Percentiles rank a stretch among this genome's conserved stretches.
Evolutionary conservation across 257 asterid species (phyloP).

Genomic region (Handroanthus guayacan): DNA sequence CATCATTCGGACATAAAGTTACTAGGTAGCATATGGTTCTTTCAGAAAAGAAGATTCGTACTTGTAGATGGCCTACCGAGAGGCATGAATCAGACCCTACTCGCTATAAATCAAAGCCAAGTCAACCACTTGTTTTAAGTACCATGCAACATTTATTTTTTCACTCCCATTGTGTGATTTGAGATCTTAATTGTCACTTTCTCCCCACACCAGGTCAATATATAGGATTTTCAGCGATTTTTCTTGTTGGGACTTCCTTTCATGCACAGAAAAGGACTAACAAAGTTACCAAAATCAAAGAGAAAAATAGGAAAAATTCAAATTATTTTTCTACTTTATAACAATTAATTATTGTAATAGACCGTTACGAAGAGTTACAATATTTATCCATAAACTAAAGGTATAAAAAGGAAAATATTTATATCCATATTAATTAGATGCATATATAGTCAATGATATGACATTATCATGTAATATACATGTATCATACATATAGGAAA

Average conservation of each 20-base stretch:
- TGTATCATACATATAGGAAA: background rate
- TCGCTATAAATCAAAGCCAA: background rate
- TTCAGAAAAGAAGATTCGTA: no score
- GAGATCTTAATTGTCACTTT: background rate
- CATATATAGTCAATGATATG: no score
- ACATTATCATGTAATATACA: no score
- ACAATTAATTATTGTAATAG: no score
- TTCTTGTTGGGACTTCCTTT: background rate
- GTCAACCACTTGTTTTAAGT: background rate
- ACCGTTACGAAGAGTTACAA: no score
- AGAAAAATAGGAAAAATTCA: no score
- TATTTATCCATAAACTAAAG: no score
- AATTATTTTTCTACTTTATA: no score
- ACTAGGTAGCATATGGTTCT: no score
- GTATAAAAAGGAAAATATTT: no score
- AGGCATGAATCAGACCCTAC: background rate
- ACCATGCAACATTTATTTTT: background rate
- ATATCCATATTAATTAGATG: no score
- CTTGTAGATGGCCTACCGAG: background rate
- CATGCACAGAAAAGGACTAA: background rate
- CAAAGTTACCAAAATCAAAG: background rate
- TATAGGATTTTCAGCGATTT: background rate
- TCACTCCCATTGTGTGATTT: background rate
- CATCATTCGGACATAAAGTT: no score
- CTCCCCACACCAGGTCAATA: background rate